These are phyloP conservation scores for Backusella parvicylindrica DNA, from an alignment of 192 early-diverging fungal species.

Conservation along the genomic window DNA sequence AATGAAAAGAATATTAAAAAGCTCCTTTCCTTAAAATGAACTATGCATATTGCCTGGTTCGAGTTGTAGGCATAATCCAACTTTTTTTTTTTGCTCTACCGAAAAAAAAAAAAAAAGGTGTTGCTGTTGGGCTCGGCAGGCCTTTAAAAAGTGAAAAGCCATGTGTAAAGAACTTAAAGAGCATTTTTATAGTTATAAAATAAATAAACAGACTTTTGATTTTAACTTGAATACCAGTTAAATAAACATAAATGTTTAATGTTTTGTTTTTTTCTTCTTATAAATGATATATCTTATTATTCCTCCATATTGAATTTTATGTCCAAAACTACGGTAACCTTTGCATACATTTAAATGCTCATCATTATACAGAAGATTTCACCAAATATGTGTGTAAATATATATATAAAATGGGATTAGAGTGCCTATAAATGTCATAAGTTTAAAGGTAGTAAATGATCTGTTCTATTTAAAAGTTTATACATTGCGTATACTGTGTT, in stretches of 20 bases:
- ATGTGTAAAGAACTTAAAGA: background rate
- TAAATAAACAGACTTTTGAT: too few species aligned
- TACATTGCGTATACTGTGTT: too few species aligned
- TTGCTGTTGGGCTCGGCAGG: background rate
- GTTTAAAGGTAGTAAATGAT: background rate
- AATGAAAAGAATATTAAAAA: background rate
- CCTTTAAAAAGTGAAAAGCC: background rate
- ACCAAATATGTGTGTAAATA: too few species aligned
- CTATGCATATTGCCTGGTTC: background rate
- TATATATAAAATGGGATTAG: too few species aligned
- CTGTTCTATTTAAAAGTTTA: background rate
- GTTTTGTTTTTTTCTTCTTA: too few species aligned
- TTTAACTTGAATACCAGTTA: background rate
- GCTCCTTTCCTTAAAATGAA: background rate
- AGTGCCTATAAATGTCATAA: background rate
- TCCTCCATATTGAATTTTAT: too few species aligned
- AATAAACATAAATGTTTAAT: too few species aligned
- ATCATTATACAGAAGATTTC: too few species aligned
- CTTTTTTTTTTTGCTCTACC: background rate
- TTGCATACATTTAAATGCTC: too few species aligned
- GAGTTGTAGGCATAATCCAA: background rate
- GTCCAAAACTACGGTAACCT: too few species aligned
- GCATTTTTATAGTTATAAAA: background rate
- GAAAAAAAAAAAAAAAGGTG: background rate
- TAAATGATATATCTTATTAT: too few species aligned